Base-by-base conservation (phyloP, 768 basidiomycete species). In the Xerocomellus amylosporus region DNA sequence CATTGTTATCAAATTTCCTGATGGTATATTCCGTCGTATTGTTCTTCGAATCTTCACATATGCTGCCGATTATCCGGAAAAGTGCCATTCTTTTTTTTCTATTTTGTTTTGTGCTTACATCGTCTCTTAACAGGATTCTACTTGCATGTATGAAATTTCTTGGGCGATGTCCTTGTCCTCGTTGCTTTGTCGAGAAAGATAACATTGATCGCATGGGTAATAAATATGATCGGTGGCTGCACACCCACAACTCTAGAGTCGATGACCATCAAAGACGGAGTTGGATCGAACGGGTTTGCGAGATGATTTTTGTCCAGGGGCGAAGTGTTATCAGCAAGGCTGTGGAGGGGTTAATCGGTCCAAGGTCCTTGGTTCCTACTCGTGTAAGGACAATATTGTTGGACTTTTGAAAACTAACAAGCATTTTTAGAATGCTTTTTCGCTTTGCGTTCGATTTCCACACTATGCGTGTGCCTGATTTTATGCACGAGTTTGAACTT, bases 401-500 rank as follows among this genome's bases (percentile, higher is more conserved):
- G 7, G 6, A 6, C 15, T 17, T 36, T 12, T 31, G 12, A 14
- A 36, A 17, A 17, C 8, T 38, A 5, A 48, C 6, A 14, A 20
- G 34, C 2, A 34, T 20, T 41, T 12, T 7, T 33, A 74, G 72
- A 74, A 67, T 54, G 64, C 73, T 2, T 75, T 75, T 37, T 74
- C 67, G 42, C 0, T 55, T 63, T 17, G 64, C 65, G 0, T 63
- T 74, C 28, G 46, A 74, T 30, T 64, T 67, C 17, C 61, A 66
- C 51, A 24, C 39, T 0, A 60, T 74, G 51, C 58, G 74, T 3
- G 59, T 65, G 0, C 62, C 64, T 0, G 73, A 75, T 14, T 50
- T 74, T 7, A 48, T 75, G 41, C 74, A 74, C 33, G 66, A 74
- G 43, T 64, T 71, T 19, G 71, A 75, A 28, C 58, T 74, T 0